Evolutionary conservation across 2,329 filamentous ascomycete species (phyloP).

Genomic region (Cladosporium austrohemisphaericum): DNA sequence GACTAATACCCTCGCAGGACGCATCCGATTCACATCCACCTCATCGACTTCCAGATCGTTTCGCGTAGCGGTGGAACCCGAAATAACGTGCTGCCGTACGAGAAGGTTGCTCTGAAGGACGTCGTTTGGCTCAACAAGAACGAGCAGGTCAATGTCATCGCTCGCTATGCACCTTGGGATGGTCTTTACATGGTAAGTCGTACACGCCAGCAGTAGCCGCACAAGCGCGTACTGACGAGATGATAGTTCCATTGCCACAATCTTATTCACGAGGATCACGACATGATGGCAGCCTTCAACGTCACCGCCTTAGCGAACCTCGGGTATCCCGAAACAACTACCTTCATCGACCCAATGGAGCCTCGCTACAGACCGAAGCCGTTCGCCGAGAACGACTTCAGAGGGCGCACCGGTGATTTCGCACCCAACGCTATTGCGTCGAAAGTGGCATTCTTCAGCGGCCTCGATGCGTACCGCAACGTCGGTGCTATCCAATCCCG

Average conservation of each 20-base stretch:
- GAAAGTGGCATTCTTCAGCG: slow-evolving; percentile 33
- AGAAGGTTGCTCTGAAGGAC: slow-evolving; percentile 55
- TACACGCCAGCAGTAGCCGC: not conserved
- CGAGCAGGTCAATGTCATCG: slow-evolving; percentile 51
- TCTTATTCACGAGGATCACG: slow-evolving; percentile 43
- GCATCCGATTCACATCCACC: slow-evolving; percentile 36
- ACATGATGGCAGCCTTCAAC: slow-evolving; percentile 45
- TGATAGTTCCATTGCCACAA: slow-evolving; percentile 42
- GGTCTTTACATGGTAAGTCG: slow-evolving; percentile 41
- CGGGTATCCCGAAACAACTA: slow-evolving; percentile 30
- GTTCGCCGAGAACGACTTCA: slow-evolving; percentile 18
- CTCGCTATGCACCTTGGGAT: slow-evolving; percentile 51
- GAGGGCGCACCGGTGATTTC: slow-evolving; percentile 17
- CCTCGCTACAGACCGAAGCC: slow-evolving; percentile 22
- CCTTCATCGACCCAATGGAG: slow-evolving; percentile 25
- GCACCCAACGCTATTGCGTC: slow-evolving; percentile 23
- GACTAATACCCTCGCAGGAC: slow-evolving; percentile 50
- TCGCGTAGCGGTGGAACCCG: slow-evolving; percentile 45
- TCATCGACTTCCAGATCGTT: slow-evolving; percentile 57
- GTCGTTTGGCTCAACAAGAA: slow-evolving; percentile 52
- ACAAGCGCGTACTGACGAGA: not conserved
- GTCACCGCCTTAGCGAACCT: slow-evolving; percentile 36
- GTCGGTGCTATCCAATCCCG: slow-evolving; percentile 25
- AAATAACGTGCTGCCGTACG: slow-evolving; percentile 46
- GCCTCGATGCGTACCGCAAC: slow-evolving; percentile 30